These are phyloP conservation scores for Paspalum notatum DNA, from an alignment of 176 grass and related monocot genomes.

Conservation along the genomic window DNA sequence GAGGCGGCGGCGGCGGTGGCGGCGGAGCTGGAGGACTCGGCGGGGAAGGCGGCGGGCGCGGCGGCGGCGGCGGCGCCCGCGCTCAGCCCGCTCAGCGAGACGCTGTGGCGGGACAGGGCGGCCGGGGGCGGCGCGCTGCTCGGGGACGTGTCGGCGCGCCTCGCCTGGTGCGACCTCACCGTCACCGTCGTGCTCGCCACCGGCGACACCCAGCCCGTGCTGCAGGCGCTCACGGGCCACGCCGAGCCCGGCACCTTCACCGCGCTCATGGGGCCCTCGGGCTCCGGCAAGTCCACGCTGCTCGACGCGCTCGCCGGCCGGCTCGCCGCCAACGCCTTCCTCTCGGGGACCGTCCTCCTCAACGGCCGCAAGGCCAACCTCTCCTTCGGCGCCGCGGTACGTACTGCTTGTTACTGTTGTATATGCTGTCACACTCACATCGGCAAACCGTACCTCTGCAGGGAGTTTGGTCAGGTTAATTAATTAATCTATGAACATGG, in stretches of 20 bases:
- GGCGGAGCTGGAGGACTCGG: conserved; percentile 62
- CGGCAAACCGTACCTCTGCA: too few relatives aligned
- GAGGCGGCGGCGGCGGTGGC: conserved; percentile 43
- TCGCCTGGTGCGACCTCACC: conserved; percentile 90
- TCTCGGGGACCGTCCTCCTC: conserved; percentile 73
- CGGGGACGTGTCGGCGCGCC: conserved; percentile 84
- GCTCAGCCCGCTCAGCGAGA: conserved; percentile 94
- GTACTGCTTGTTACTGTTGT: background rate
- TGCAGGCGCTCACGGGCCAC: conserved; percentile 79
- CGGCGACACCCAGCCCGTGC: conserved; percentile 81
- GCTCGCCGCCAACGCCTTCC: conserved; percentile 91
- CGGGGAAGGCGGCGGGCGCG: conserved; percentile 39
- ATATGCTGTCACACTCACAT: background rate
- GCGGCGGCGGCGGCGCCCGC: conserved; percentile 32
- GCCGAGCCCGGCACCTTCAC: conserved; percentile 92
- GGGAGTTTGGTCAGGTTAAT: too few relatives aligned
- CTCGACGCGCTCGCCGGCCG: conserved; percentile 81
- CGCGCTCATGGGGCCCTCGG: conserved; percentile 90
- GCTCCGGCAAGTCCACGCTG: conserved; percentile 96
- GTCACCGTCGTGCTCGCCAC: conserved; percentile 70
- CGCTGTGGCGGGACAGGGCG: conserved; percentile 82
- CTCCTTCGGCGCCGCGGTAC: conserved; percentile 91
- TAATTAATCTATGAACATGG: too few relatives aligned
- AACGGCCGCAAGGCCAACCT: conserved; percentile 93
- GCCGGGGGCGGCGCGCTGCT: conserved; percentile 47